Evolutionary conservation across 192 early-diverging fungal species (phyloP).

Genomic region (Cetraspora pellucida): DNA sequence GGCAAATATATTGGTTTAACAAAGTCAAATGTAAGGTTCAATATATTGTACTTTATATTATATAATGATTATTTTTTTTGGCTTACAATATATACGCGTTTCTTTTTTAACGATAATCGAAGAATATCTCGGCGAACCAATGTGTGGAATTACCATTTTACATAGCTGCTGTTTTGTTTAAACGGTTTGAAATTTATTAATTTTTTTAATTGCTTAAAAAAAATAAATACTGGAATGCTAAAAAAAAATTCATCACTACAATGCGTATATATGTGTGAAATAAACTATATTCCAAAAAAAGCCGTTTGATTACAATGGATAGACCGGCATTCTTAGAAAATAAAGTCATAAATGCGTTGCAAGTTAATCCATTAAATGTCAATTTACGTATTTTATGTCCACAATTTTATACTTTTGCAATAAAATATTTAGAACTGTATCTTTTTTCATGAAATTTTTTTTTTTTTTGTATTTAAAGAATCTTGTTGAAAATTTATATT

Average conservation of each 20-base stretch:
- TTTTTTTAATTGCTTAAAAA: not conserved
- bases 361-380: not conserved
- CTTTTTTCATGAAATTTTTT: not conserved
- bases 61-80: not conserved
- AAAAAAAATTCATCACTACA: not conserved
- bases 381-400: not conserved
- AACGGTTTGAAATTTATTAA: not conserved
- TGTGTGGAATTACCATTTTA: not conserved
- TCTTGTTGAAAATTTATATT: not conserved
- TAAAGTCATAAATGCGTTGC: not conserved
- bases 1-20: too few species aligned
- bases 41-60: not conserved
- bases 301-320: not conserved
- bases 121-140: not conserved
- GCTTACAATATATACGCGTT: not conserved
- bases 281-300: not conserved
- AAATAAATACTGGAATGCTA: not conserved
- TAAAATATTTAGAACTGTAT: slow-evolving; percentile 1
- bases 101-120: not conserved
- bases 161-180: not conserved
- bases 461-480: not conserved
- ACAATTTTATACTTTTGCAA: not conserved
- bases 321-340: not conserved
- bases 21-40: too few species aligned
- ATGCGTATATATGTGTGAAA: not conserved